Evolutionary conservation across 768 basidiomycete species (phyloP).

Genomic region (Cystobasidium tubakii): DNA sequence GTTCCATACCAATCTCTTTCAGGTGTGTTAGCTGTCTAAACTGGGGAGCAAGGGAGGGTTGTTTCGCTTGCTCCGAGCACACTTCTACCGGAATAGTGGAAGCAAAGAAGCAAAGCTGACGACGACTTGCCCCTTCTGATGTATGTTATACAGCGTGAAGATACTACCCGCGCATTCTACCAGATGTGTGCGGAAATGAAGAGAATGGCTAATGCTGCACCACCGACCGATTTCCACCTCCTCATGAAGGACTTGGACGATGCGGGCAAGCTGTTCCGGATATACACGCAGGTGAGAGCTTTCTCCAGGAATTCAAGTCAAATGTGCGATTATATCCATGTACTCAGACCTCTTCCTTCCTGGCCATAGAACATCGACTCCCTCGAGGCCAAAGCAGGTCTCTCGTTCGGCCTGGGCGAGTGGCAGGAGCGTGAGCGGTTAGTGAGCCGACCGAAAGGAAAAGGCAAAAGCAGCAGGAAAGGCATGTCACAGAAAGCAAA

Average conservation of each 20-base stretch:
- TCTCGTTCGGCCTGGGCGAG: slow-evolving; percentile 65
- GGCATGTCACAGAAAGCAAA: slow-evolving; percentile 15
- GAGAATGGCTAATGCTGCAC: slow-evolving; percentile 63
- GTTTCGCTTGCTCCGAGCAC: background rate
- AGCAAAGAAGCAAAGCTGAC: background rate
- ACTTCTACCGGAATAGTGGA: background rate
- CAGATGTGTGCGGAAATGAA: slow-evolving; percentile 84
- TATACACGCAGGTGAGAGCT: slow-evolving; percentile 65
- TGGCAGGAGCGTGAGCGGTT: slow-evolving; percentile 1
- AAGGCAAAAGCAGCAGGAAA: background rate
- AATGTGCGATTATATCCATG: too few species aligned
- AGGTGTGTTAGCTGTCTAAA: slow-evolving; percentile 54
- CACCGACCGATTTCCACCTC: slow-evolving; percentile 74
- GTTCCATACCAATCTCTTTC: slow-evolving; percentile 84
- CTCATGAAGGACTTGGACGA: slow-evolving; percentile 69
- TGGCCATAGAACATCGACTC: slow-evolving; percentile 66
- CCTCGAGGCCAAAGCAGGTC: slow-evolving; percentile 76
- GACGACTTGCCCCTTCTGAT: background rate
- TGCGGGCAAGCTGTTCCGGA: slow-evolving; percentile 68
- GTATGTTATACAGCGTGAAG: slow-evolving; percentile 57
- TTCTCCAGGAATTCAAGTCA: too few species aligned
- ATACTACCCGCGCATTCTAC: slow-evolving; percentile 70
- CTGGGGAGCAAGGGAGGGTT: background rate
- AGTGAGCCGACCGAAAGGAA: background rate
- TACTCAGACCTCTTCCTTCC: background rate